Evolutionary conservation across 768 basidiomycete species (phyloP), one percentile per base, ranked within the genome.

Genomic region (Pulveroboletus sp.): DNA sequence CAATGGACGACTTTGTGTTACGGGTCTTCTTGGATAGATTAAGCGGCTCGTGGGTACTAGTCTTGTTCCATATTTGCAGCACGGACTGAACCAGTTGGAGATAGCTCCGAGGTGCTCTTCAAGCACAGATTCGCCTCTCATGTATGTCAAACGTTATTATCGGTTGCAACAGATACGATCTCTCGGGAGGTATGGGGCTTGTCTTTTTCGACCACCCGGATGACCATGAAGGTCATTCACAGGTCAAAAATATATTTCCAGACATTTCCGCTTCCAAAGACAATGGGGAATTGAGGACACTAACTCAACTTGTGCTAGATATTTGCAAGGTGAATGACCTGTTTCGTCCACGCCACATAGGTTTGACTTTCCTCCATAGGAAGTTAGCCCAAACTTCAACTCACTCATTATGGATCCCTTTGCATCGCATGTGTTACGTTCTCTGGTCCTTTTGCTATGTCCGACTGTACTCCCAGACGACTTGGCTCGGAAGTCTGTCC

Each of bases 1-100:
- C 93, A 2, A 93, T 98, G 89, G 93, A 96, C 63, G 93, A 97
- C 68, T 94, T 93, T 69, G 86, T 89, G n/a, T 77, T 91, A 44
- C 78, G 95, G 47, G 93, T 95, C 6, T 88, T 98, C 53, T 71
- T 91, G 50, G 94, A 96, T 68, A 83, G 84, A 52, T 70, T 99
- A 59, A 77, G 79, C 45, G 93, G 92, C 66, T 90, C 89, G 88
- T 97, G 71, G 79, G 90, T 81, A 45, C 44, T 35, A 21, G 11
- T 49, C 30, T 10, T 15, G 3, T 49, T 50, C 30, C 46, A 42
- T 47, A 41, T 49, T 46, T 48, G 28, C 44, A 32, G 39, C 33
- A 50, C 54, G 6, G 32, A 42, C 33, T 45, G 49, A 50, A 50
- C 42, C 1, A 24, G 33, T 37, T 47, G 40, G 39, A 38, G 52